These are phyloP conservation scores for Coemansia sp. DNA, from an alignment of 192 early-diverging fungal genomes.

Conservation along the genomic window DNA sequence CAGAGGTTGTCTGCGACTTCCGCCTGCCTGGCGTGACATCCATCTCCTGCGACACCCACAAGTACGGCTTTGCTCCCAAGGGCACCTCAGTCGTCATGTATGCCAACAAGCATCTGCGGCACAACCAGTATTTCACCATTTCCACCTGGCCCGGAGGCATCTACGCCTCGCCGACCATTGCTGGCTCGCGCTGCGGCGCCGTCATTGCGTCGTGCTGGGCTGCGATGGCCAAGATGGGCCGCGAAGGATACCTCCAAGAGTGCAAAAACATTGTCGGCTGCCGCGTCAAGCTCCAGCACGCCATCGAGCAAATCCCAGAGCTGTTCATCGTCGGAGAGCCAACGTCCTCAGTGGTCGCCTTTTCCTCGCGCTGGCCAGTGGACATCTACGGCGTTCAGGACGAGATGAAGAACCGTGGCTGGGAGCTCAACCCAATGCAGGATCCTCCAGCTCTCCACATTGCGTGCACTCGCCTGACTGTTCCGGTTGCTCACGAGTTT, in stretches of 20 bases:
- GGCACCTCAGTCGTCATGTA: constrained; percentile 97
- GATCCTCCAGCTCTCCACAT: constrained; percentile 87
- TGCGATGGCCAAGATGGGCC: constrained; percentile 84
- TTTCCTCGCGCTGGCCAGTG: constrained; percentile 65
- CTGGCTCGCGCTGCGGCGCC: constrained; percentile 86
- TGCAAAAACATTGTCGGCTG: constrained; percentile 78
- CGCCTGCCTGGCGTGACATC: constrained; percentile 88
- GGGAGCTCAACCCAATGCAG: constrained; percentile 88
- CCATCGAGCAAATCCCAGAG: constrained; percentile 61
- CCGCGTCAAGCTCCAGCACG: constrained; percentile 64
- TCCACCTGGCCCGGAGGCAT: constrained; percentile 95
- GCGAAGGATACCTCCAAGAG: constrained; percentile 79
- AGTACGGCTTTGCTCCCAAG: constrained; percentile 99
- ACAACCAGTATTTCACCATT: constrained; percentile 90
- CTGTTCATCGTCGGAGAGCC: constrained; percentile 87
- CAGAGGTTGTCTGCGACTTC: constrained; percentile 80
- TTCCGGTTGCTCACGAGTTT: constrained; percentile 67
- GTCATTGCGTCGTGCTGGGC: constrained; percentile 97
- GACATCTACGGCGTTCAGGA: constrained; percentile 87
- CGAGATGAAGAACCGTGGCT: constrained; percentile 74
- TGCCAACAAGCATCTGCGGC: constrained; percentile 69
- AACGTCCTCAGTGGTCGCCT: constrained; percentile 76
- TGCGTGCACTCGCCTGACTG: constrained; percentile 82
- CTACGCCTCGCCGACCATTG: constrained; percentile 89
- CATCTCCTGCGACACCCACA: constrained; percentile 96